These are phyloP conservation scores for Craterostigma plantagineum DNA, from an alignment of 257 asterid genomes.

Conservation along the genomic window DNA sequence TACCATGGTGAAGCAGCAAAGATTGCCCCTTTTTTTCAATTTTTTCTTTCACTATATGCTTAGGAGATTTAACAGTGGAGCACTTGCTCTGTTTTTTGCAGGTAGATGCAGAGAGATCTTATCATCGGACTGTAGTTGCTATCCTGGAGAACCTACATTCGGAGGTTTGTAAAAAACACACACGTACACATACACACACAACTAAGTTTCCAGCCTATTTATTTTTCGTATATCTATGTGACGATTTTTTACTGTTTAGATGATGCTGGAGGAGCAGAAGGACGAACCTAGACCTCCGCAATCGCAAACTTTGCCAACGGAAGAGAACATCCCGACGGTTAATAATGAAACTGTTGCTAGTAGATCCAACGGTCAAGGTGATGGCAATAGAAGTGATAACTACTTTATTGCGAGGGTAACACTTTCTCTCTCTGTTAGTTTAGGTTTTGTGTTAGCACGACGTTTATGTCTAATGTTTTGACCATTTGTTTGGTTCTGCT, in stretches of 20 bases:
- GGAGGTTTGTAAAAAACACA: conserved; percentile 29
- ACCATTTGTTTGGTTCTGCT: conserved; percentile 1
- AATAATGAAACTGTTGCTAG: conserved; percentile 16
- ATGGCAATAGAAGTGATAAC: conserved; percentile 15
- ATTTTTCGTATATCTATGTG: conserved; percentile 3
- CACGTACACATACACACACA: not conserved
- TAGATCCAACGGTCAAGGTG: conserved; percentile 18
- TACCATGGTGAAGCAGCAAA: conserved; percentile 30
- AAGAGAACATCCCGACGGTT: conserved; percentile 17
- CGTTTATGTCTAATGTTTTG: not conserved
- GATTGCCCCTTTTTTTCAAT: not conserved
- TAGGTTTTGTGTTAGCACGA: too few relatives aligned
- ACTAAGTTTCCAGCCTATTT: not conserved
- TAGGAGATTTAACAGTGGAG: not conserved
- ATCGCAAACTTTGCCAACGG: conserved; percentile 19
- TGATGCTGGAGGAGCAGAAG: conserved; percentile 51
- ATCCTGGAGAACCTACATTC: conserved; percentile 72
- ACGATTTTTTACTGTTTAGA: conserved; percentile 21
- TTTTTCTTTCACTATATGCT: not conserved
- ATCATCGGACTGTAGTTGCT: conserved; percentile 56
- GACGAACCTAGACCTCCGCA: conserved; percentile 28
- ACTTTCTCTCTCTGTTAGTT: not conserved
- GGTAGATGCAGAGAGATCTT: conserved; percentile 88
- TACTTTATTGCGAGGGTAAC: conserved; percentile 58
- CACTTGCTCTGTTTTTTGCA: conserved; percentile 17